Conservation (phyloP, 371 early-diverging fungal species). For the Blastocladiella emersonii region DNA sequence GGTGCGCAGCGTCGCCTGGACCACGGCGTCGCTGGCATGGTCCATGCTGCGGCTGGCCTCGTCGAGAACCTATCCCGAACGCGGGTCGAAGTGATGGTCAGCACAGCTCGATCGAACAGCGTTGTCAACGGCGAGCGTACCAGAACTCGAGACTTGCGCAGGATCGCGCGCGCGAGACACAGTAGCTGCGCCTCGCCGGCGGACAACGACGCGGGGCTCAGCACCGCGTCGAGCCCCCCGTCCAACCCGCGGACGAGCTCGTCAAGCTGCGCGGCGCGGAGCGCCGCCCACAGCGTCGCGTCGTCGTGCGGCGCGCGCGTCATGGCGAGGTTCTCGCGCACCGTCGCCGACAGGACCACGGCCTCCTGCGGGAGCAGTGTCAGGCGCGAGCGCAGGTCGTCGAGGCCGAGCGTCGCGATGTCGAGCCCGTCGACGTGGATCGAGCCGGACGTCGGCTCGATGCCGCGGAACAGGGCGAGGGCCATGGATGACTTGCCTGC, state of each 20-base stretch:
- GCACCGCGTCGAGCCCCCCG: background rate
- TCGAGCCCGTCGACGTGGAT: conserved; percentile 57
- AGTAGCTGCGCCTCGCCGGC: conserved; percentile 1
- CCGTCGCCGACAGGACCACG: conserved; percentile 27
- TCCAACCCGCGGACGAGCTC: conserved; percentile 13
- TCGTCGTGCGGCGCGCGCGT: conserved; percentile 25
- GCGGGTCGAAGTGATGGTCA: background rate
- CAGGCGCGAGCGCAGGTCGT: conserved; percentile 28
- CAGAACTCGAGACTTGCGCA: conserved; percentile 23
- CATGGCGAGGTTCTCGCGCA: conserved; percentile 35
- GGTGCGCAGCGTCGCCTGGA: conserved; percentile 49
- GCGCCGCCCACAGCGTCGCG: conserved; percentile 25
- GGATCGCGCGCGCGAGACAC: conserved; percentile 28
- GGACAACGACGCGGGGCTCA: background rate
- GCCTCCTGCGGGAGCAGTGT: conserved; percentile 65
- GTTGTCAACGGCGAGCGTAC: too few relatives aligned
- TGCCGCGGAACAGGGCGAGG: conserved; percentile 53
- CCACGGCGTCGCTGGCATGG: conserved; percentile 41
- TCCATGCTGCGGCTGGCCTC: conserved; percentile 29
- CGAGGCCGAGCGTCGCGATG: conserved; percentile 33
- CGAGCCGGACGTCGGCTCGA: conserved; percentile 42
- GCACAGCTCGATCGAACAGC: conserved; percentile 38
- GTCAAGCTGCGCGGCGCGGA: conserved; percentile 22
- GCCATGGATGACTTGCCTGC: conserved; percentile 54
- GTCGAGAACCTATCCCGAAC: background rate